Conservation (phyloP, 2,329 filamentous ascomycete species). For the Cordyceps cicadae region DNA sequence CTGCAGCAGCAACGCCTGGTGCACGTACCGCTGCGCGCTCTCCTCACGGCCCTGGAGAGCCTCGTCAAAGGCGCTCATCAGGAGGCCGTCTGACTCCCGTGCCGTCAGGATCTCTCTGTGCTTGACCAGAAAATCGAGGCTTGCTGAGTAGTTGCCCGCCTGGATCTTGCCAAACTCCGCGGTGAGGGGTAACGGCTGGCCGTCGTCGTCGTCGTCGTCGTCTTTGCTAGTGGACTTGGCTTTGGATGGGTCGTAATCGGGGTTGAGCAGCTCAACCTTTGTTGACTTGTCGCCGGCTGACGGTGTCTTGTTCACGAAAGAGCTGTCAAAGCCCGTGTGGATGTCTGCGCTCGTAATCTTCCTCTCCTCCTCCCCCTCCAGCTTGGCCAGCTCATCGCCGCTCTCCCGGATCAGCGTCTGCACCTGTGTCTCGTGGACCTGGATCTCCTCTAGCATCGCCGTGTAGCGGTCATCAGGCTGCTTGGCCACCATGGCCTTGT, state of each 20-base stretch:
- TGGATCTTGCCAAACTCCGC: constrained; percentile 75
- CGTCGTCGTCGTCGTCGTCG: constrained; percentile 54
- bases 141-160: constrained; percentile 62
- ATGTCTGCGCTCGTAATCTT: constrained; percentile 94
- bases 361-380: constrained; percentile 74
- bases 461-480: constrained; percentile 60
- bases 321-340: constrained; percentile 84
- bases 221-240: constrained; percentile 30
- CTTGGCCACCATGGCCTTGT: constrained; percentile 71
- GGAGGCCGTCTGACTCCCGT: constrained; percentile 79
- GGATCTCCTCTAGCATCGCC: constrained; percentile 71
- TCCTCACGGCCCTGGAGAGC: constrained; percentile 62
- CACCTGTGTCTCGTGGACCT: constrained; percentile 70
- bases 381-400: constrained; percentile 61
- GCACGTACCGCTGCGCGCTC: constrained; percentile 78
- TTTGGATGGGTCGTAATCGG: constrained; percentile 32
- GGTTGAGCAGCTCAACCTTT: constrained; percentile 69
- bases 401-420: constrained; percentile 69
- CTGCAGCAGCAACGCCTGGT: constrained; percentile 85
- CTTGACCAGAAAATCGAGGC: constrained; percentile 66
- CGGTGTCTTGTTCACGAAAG: constrained; percentile 61
- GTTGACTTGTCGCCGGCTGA: constrained; percentile 36
- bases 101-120: constrained; percentile 75
- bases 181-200: constrained; percentile 70
- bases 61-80: constrained; percentile 86